Evolutionary conservation across 306 rosid genomes (phyloP), one percentile per base, ranked within the genome.

Genomic region (Corylus avellana): DNA sequence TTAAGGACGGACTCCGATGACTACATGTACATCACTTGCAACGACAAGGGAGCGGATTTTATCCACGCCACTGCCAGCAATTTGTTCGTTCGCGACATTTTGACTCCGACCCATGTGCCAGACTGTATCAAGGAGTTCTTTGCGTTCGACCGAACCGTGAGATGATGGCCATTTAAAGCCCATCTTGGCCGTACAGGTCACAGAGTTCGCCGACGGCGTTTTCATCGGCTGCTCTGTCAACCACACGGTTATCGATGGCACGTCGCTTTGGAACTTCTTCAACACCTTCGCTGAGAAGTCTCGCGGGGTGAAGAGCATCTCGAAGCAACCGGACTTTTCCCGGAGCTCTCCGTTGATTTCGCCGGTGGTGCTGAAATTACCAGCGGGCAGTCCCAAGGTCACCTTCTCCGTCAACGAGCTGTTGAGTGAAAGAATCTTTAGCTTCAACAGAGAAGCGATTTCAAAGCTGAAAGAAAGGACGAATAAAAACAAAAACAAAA

Each of bases 231-330:
- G 92, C 80, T 35, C 94, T 63, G 93, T 88, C 25, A 92, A 91
- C 77, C 98, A 94, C 83, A 88, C 97, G 50, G 87, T 94, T 66
- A 82, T 75, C 0, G 98, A 94, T 70, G 98, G 98, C 3, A 94
- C 98, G 4, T 91, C 98, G 16, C 89, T 92, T 72, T 95, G 98
- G 98, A 91, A 95, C 74, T 92, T 95, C 92, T 95, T 91, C 89
- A 95, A 95, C 61, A 89, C 91, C 12, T 95, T 94, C 83, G 97
- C 98, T 0, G 94, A 91, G 68, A 32, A 76, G 20, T 85, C 87
- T 53, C 76, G 87, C 69, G 85, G 80, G 0, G 78, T 71, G 0
- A 80, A 37, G 42, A 82, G 76, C n/a, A 4, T 89, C 35, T 62
- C 88, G 2, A 84, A 79, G 25, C 58, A 51, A 11, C 97, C 98